Percentiles rank a stretch among this genome's conserved stretches.
phyloP scores from a whole-genome alignment of 192 early-diverging fungal species.

The Gamsiella multidivaricata region DNA sequence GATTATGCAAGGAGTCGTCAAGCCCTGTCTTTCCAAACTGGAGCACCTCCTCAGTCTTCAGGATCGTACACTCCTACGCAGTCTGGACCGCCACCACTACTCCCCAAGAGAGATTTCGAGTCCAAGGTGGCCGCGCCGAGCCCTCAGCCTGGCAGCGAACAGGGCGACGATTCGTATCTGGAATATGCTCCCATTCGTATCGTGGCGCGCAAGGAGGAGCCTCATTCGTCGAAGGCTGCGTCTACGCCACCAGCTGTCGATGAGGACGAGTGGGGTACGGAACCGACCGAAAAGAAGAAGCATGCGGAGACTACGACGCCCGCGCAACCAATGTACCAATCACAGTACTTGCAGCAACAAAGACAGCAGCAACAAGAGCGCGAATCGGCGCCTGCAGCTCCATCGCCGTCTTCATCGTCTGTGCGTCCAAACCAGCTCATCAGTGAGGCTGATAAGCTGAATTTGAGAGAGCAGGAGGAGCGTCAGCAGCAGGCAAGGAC shows the following conservation, averaged over 20 bases:
- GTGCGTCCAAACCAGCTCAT: slow-evolving; percentile 23
- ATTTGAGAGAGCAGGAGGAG: slow-evolving; percentile 36
- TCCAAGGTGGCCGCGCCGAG: background rate
- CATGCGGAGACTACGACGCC: background rate
- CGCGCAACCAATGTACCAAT: slow-evolving; percentile 25
- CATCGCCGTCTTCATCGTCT: slow-evolving; percentile 13
- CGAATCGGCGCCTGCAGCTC: background rate
- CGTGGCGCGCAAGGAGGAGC: slow-evolving; percentile 40
- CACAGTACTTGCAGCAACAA: slow-evolving; percentile 39
- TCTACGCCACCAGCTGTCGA: slow-evolving; percentile 17
- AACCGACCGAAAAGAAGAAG: slow-evolving; percentile 9
- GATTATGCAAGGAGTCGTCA: slow-evolving; percentile 40
- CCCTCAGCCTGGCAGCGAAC: background rate
- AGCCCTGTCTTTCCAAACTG: slow-evolving; percentile 43
- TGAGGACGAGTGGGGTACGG: slow-evolving; percentile 45
- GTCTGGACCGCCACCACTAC: slow-evolving; percentile 13
- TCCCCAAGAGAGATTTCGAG: slow-evolving; percentile 28
- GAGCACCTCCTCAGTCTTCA: slow-evolving; percentile 10
- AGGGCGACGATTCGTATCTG: slow-evolving; percentile 15
- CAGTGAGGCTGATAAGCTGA: slow-evolving; percentile 29
- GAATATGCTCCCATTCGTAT: slow-evolving; percentile 41
- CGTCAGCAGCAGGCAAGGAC: slow-evolving; percentile 19
- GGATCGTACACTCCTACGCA: background rate
- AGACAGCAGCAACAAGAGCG: slow-evolving; percentile 12
- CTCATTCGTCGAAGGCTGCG: background rate